Base-by-base conservation (phyloP, 2,329 filamentous ascomycete species). In the Neonectria coccinea region DNA sequence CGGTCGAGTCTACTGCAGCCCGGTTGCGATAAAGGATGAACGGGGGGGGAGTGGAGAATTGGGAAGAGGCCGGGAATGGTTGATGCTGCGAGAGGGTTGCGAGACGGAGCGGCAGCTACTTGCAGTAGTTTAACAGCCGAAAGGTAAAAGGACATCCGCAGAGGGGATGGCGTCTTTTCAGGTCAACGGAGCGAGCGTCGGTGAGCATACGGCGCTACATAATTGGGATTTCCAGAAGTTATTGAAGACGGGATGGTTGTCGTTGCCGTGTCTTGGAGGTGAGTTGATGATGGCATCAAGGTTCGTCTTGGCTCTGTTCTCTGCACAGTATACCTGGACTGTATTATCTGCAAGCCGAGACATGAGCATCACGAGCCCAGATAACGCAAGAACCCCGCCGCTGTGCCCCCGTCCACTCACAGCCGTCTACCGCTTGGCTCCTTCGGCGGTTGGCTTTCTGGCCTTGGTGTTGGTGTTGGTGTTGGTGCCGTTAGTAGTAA, bases 1-100 rank as follows among this genome's bases (percentile, higher is more conserved):
- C 64, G 65, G 68, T 68, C 64, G 66, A 45, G 56, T 54, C 57
- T 59, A 59, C 54, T 66, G 65, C 71, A 68, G 63, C 55, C 63
- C 59, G 61, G 52, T 59, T 22, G 60, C 58, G 59, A 71, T 64
- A 66, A 59, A 56, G 62, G 36, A 59, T 66, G 54, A 59, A 41
- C 9, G 29, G 39, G 56, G 39, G 56, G 68, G 22, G 22, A 20
- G 63, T 64, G 67, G 56, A 59, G 62, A 51, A 25, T 22, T 22
- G 22, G 22, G 22, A 25, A 25, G 25, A 25, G 55, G 64, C 63
- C 63, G 70, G 70, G 64, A 44, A 53, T 52, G 48, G 57, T 41
- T 31, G 65, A 62, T 33, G 33, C 45, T 18, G n/a, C 39, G 53
- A 42, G 25, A 44, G 33, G 33, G 33, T 16, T 16, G 12, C 25